Evolutionary conservation across 331 rosid species (phyloP), one percentile per base, ranked within the genome.

Genomic region (Quercus lobata): DNA sequence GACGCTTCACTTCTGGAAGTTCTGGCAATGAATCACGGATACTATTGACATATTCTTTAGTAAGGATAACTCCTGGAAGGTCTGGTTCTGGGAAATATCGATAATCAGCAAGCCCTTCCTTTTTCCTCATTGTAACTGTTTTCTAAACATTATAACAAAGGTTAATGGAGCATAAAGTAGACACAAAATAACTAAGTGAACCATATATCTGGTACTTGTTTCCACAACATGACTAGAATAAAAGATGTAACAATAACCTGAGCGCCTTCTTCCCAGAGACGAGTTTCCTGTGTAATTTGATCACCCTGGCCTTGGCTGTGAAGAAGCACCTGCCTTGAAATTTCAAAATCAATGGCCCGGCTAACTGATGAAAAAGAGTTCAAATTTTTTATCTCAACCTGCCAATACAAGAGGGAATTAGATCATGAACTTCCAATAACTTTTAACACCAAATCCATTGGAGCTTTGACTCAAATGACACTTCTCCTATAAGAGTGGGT

Each of bases 71-170:
- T 56, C 87, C 92, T 5, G 97, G 97, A 79, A 92, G 97, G 83
- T 95, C 98, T 75, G 97, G 98, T 84, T 95, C 97, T 68, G 98
- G 98, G 85, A 91, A 92, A 88, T 95, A 95, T 85, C 96, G 90
- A 84, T 95, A 95, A 90, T 95, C 98, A 74, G 98, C 86, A 71
- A 95, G 97, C 76, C 98, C 98, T 90, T 94, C 98, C 84, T 95
- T 92, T 85, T 90, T 95, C 90, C 98, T 95, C 98, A 95, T 92
- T 77, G 97, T 89, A 83, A 92, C 86, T 71, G 97, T 92, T 87
- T 83, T 91, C 98, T 95, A 82, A 84, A 79, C 83, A 84, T 63
- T 74, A 61, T 52, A 80, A 84, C 75, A 76, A 32, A 76, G 74
- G 76, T 72, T 56, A 79, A 8, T 76, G 74, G 58, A 66, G 65